Evolutionary conservation across 1,284 basidiomycete species (phyloP), one percentile per base, ranked within the genome.

Genomic region (Athelia sp.): DNA sequence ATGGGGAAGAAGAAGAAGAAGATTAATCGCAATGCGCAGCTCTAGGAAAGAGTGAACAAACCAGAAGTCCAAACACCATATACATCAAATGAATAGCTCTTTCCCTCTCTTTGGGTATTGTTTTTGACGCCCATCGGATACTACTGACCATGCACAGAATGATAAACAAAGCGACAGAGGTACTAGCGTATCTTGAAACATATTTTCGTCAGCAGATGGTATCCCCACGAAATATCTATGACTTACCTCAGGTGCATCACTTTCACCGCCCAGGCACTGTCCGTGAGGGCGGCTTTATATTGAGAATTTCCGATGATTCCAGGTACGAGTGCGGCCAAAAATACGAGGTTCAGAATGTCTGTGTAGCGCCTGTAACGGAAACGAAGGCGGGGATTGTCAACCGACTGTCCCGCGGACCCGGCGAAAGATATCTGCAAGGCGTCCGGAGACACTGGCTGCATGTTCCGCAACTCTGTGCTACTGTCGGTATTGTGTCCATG

Each of bases 31-130:
- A 11, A 38, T 11, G 19, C 11, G 45, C 29, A 14, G 10, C 19
- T 43, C 14, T 2, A n/a, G 29, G 4, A 11, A 18, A 14, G 15
- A 38, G 23, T 19, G 22, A 17, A n/a, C 50, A 22, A 47, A 66
- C 66, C 49, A 62, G 52, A 23, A 65, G 55, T 15, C 34, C 50
- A 32, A 23, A 26, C 21, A 19, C 15, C 22, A 6, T n/a, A n/a
- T 40, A 29, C 26, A 29, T 40, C n/a, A 40, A 9, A 40, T 9
- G 36, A 9, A 21, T 40, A 21, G 36, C 19, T n/a, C n/a, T 40
- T 40, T n/a, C 8, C 19, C 36, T 40, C n/a, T 21, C 36, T 9
- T n/a, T n/a, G 6, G 36, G 15, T 40, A 40, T 21, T n/a, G 36
- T 8, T 40, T n/a, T n/a, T 6, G 36, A 40, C 9, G 36, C 36